Evolutionary conservation across 192 early-diverging fungal species (phyloP).

Genomic region (Umbelopsis vinacea): DNA sequence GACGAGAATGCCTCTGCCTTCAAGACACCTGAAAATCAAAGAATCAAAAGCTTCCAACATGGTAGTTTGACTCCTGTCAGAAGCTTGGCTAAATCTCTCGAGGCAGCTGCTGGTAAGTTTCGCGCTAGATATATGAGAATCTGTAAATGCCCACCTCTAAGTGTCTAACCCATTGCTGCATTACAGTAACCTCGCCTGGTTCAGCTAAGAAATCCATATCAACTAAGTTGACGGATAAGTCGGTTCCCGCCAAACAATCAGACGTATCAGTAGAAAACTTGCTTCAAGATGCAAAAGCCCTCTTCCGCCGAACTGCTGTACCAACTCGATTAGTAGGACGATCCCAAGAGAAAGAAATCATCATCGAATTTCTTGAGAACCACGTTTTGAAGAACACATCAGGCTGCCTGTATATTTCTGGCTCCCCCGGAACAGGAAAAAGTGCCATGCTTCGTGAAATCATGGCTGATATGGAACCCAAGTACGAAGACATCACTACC

Average conservation of each 20-base stretch:
- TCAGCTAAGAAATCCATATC: not conserved
- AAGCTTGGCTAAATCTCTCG: slow-evolving; percentile 8
- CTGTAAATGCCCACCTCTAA: no score
- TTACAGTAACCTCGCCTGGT: not conserved
- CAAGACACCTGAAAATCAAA: slow-evolving; percentile 8
- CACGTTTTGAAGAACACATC: slow-evolving; percentile 54
- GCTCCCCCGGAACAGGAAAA: slow-evolving; percentile 94
- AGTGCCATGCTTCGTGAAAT: slow-evolving; percentile 80
- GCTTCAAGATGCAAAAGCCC: slow-evolving; percentile 63
- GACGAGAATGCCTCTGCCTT: slow-evolving; percentile 1
- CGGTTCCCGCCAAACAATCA: not conserved
- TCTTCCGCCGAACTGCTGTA: slow-evolving; percentile 64
- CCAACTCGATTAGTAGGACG: slow-evolving; percentile 72
- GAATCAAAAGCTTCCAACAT: not conserved
- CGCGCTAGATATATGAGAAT: no score
- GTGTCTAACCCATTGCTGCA: not conserved
- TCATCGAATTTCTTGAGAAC: slow-evolving; percentile 55
- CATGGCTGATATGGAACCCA: slow-evolving; percentile 43
- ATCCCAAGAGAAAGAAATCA: slow-evolving; percentile 52
- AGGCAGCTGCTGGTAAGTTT: slow-evolving; percentile 1
- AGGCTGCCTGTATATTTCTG: slow-evolving; percentile 85
- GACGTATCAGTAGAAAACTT: slow-evolving; percentile 22
- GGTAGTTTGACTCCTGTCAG: slow-evolving; percentile 15
- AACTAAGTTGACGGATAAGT: not conserved
- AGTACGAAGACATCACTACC: slow-evolving; percentile 36